A percentile compares a stretch with the other conserved stretches of the same genome.
These are phyloP conservation scores for Usnea hakonensis DNA, from an alignment of 495 filamentous ascomycete species.

Conservation along the genomic window DNA sequence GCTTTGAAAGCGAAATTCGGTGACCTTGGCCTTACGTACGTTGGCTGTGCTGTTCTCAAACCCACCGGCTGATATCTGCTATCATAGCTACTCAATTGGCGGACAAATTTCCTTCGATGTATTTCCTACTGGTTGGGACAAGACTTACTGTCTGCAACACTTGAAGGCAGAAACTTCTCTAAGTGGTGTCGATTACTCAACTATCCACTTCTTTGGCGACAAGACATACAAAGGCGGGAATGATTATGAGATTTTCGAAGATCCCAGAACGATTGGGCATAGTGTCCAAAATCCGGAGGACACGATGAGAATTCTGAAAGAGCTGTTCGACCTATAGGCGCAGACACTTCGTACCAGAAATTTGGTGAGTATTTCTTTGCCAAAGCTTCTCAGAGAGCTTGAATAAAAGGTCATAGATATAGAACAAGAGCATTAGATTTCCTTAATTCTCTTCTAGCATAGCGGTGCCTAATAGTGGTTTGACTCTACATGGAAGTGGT, in stretches of 20 bases:
- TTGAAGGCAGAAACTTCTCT: conserved; percentile 70
- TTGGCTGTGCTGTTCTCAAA: conserved; percentile 17
- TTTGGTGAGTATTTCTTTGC: neutral
- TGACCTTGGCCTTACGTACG: conserved; percentile 77
- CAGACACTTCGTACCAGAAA: neutral
- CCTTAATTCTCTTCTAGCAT: neutral
- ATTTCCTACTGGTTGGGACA: conserved; percentile 96
- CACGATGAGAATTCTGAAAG: conserved; percentile 65
- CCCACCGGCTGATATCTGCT: conserved; percentile 1
- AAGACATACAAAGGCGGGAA: conserved; percentile 86
- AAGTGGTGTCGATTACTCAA: conserved; percentile 62
- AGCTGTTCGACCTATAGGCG: conserved; percentile 63
- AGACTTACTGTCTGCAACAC: conserved; percentile 92
- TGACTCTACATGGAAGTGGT: neutral
- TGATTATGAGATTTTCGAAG: conserved; percentile 86
- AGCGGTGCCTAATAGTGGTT: neutral
- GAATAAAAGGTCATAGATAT: neutral
- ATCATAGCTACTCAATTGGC: conserved; percentile 74
- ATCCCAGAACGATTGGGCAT: conserved; percentile 76
- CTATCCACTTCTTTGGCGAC: conserved; percentile 97
- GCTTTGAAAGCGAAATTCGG: conserved; percentile 72
- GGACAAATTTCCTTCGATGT: conserved; percentile 98
- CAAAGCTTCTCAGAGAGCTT: neutral
- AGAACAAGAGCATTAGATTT: neutral
- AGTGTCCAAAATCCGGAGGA: conserved; percentile 73